These are phyloP conservation scores for Puccinia novopanici DNA, from an alignment of 1,284 basidiomycete species.

Conservation along the genomic window DNA sequence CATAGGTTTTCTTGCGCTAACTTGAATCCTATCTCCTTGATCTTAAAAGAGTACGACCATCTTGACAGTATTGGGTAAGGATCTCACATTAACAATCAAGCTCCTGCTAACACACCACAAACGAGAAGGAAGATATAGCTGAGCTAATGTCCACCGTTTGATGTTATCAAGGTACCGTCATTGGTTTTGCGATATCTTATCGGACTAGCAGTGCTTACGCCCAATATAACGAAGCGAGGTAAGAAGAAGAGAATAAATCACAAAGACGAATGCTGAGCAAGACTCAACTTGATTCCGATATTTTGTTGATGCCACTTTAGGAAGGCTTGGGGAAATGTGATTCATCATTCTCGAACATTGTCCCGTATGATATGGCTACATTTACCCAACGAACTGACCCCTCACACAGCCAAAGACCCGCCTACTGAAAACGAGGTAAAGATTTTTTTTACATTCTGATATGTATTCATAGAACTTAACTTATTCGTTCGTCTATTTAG, in stretches of 20 bases:
- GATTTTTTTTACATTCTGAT: not conserved
- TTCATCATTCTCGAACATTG: constrained; percentile 41
- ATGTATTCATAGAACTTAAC: not conserved
- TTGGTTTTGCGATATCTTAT: constrained; percentile 49
- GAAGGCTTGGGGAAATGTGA: constrained; percentile 46
- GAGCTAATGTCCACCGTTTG: not conserved
- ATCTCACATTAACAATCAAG: not conserved
- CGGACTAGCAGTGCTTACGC: constrained; percentile 41
- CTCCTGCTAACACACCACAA: not conserved
- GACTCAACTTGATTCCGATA: not conserved
- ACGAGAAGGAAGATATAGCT: not conserved
- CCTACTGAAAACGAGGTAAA: constrained; percentile 29
- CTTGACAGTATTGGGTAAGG: constrained; percentile 44
- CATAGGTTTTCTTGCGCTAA: not conserved
- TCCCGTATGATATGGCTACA: constrained; percentile 44
- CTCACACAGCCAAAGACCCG: constrained; percentile 20
- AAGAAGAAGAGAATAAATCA: not conserved
- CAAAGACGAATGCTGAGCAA: not conserved
- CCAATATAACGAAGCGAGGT: constrained; percentile 47
- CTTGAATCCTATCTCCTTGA: not conserved
- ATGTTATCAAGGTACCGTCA: constrained; percentile 41
- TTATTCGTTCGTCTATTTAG: constrained; percentile 7
- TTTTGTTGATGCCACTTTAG: not conserved
- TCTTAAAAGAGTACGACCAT: constrained; percentile 36
- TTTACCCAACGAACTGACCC: constrained; percentile 21